Evolutionary conservation across 805 yeast genomes (phyloP).

Genomic region (Monosporozyma solicola): DNA sequence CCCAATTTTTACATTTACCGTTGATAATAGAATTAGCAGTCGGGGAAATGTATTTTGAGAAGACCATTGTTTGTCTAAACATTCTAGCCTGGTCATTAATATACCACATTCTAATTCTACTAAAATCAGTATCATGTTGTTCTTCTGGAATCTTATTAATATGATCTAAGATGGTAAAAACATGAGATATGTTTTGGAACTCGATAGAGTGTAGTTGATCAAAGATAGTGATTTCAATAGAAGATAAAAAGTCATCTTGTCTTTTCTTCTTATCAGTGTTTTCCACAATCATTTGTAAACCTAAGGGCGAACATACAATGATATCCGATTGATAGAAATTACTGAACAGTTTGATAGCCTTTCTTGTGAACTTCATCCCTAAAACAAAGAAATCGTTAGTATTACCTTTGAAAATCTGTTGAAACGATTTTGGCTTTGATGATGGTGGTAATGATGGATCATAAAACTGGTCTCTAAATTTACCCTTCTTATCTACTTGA

Average conservation of each 20-base stretch:
- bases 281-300: slow-evolving; percentile 71
- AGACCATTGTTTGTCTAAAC: slow-evolving; percentile 70
- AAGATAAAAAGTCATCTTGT: slow-evolving; percentile 75
- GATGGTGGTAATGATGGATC: slow-evolving; percentile 38
- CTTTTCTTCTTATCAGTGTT: slow-evolving; percentile 46
- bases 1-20: slow-evolving; percentile 43
- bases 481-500: slow-evolving; percentile 71
- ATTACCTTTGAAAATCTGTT: slow-evolving; percentile 73
- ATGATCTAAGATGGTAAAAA: slow-evolving; percentile 58
- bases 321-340: slow-evolving; percentile 80
- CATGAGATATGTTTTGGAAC: slow-evolving; percentile 90
- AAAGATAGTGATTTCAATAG: slow-evolving; percentile 71
- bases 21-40: slow-evolving; percentile 58
- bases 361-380: slow-evolving; percentile 87
- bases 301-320: slow-evolving; percentile 86
- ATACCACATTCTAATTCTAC: slow-evolving; percentile 86
- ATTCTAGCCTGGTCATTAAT: slow-evolving; percentile 70
- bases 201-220: slow-evolving; percentile 83
- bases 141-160: slow-evolving; percentile 70
- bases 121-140: slow-evolving; percentile 78
- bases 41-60: slow-evolving; percentile 74
- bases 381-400: slow-evolving; percentile 84
- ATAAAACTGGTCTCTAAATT: slow-evolving; percentile 64
- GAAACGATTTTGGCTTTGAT: slow-evolving; percentile 76
- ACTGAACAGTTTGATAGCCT: slow-evolving; percentile 74